Evolutionary conservation across 1,139 yeast genomes (phyloP).

Genomic region (Suhomyces bokatorum): DNA sequence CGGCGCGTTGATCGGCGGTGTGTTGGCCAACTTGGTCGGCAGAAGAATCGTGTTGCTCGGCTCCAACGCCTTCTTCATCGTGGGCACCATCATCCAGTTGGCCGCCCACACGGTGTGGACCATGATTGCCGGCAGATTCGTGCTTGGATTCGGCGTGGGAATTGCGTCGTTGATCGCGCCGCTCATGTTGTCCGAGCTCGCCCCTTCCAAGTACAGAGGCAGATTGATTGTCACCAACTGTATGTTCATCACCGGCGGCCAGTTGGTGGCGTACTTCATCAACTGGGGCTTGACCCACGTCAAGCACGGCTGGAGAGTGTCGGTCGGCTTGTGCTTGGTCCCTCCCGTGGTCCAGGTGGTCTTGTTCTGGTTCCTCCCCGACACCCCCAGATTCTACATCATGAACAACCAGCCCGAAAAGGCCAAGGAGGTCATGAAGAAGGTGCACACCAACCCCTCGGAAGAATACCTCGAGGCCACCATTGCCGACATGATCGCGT

Average conservation of each 20-base stretch:
- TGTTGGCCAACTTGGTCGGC: slow-evolving; percentile 77
- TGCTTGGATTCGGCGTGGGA: slow-evolving; percentile 97
- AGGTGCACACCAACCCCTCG: slow-evolving; percentile 57
- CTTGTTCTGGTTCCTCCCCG: slow-evolving; percentile 84
- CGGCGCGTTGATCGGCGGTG: slow-evolving; percentile 76
- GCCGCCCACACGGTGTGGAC: slow-evolving; percentile 82
- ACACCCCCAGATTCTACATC: slow-evolving; percentile 88
- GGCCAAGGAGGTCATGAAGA: slow-evolving; percentile 66
- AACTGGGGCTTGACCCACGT: slow-evolving; percentile 84
- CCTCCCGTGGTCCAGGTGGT: slow-evolving; percentile 81
- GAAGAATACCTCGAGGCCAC: slow-evolving; percentile 58
- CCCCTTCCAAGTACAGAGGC: slow-evolving; percentile 91
- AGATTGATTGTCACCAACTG: slow-evolving; percentile 71
- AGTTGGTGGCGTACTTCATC: slow-evolving; percentile 84
- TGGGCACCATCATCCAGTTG: slow-evolving; percentile 83
- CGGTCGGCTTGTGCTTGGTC: slow-evolving; percentile 85
- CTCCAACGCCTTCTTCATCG: slow-evolving; percentile 74
- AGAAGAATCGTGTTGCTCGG: slow-evolving; percentile 78
- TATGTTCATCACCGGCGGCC: slow-evolving; percentile 85
- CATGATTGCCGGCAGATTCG: slow-evolving; percentile 86
- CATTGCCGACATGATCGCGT: slow-evolving; percentile 55
- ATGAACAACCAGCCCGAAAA: slow-evolving; percentile 62
- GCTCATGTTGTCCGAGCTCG: slow-evolving; percentile 83
- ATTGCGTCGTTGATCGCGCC: slow-evolving; percentile 91
- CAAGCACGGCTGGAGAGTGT: slow-evolving; percentile 86